Evolutionary conservation across 257 asterid genomes (phyloP), one percentile per base, ranked within the genome.

Genomic region (Phtheirospermum japonicum): DNA sequence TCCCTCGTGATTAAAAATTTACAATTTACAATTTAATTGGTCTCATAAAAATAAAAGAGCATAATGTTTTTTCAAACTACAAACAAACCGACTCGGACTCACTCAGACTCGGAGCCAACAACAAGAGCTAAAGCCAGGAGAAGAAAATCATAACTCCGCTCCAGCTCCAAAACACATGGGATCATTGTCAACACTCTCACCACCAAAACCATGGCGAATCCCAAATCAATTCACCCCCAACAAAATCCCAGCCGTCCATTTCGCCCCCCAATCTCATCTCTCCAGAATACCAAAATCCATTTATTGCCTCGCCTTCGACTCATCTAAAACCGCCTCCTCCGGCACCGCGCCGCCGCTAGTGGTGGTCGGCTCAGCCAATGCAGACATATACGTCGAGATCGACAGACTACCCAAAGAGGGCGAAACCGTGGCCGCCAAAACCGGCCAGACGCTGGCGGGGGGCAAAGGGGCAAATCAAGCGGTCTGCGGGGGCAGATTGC

Each of bases 381-480:
- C 97, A 2, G 95, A 92, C 58, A 85, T 92, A 7, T 92, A 86
- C 54, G 95, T 92, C 11, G 97, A 92, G 72, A 86, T 92, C 48
- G 96, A 89, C 16, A 76, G 99, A 54, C 71, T 92, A 7, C 99
- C n/a, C 2, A 72, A 75, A 56, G 88, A 85, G 80, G 97, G 97
- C 2, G 97, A 92, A 75, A 92, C 97, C 5, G 61, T 92, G 1
- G 83, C 96, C 4, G 99, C 99, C 49, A 83, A 76, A 14, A 82
- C 79, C 0, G 97, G 96, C 6, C 87, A 83, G 48, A 86, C 95
- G 2, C 71, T 92, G 33, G 95, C 99, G 11, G 99, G 99, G 12
- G 97, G 99, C 0, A 92, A 92, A 64, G 99, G 99, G n/a, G n/a
- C 99, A 0, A 92, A 92, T 56, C 99, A 92, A 67, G 99, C 99